Conservation (phyloP, 805 yeast species). For the Cyberlindnera saturnus region DNA sequence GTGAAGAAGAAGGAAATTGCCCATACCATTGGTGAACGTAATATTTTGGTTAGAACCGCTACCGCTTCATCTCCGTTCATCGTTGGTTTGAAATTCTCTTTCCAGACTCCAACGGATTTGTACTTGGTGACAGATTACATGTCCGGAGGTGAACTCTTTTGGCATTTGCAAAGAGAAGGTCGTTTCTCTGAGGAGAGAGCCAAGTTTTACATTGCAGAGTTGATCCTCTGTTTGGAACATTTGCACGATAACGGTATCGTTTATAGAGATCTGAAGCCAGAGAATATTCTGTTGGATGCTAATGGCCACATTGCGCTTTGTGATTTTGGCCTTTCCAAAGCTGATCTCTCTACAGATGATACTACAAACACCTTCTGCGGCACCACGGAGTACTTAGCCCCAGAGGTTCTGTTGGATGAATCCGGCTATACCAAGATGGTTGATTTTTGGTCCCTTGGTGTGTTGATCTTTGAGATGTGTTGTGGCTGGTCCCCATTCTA, state of each 20-base stretch:
- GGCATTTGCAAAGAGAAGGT: slow-evolving; percentile 97
- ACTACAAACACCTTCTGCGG: slow-evolving; percentile 98
- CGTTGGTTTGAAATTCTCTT: slow-evolving; percentile 92
- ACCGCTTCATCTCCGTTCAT: slow-evolving; percentile 87
- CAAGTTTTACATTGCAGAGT: slow-evolving; percentile 93
- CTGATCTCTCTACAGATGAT: slow-evolving; percentile 73
- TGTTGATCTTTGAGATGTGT: slow-evolving; percentile 95
- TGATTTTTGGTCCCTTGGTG: slow-evolving; percentile 98
- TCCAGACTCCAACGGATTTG: slow-evolving; percentile 90
- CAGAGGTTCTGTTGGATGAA: slow-evolving; percentile 92
- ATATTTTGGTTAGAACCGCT: slow-evolving; percentile 88
- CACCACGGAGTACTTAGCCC: slow-evolving; percentile 96
- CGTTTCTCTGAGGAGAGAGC: slow-evolving; percentile 91
- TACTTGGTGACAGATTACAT: slow-evolving; percentile 94
- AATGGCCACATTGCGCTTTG: slow-evolving; percentile 96
- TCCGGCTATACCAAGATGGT: slow-evolving; percentile 98
- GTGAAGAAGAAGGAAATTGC: slow-evolving; percentile 97
- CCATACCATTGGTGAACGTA: slow-evolving; percentile 95
- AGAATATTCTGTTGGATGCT: slow-evolving; percentile 90
- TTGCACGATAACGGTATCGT: slow-evolving; percentile 94
- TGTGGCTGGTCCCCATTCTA: slow-evolving; percentile 99
- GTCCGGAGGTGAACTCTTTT: slow-evolving; percentile 96
- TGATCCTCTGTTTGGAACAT: slow-evolving; percentile 88
- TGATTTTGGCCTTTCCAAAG: slow-evolving; percentile 95
- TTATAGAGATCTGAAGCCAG: slow-evolving; percentile 95